Conservation (phyloP, 176 grass and related monocot species). For the Carex littledalei region DNA sequence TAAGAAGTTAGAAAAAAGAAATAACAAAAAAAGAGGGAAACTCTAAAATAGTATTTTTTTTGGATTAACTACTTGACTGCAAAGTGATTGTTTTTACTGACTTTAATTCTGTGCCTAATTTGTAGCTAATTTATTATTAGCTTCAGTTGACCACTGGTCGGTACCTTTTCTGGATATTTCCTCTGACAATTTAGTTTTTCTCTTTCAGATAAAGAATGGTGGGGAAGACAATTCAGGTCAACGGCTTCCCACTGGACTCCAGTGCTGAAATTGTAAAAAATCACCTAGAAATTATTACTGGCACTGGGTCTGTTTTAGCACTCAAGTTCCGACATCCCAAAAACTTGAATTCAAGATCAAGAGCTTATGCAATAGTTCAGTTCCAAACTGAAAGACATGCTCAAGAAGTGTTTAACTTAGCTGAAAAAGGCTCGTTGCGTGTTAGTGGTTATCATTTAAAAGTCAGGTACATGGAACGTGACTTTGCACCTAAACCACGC, state of each 20-base stretch:
- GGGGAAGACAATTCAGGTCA: slow-evolving; percentile 43
- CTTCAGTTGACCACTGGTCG: not conserved
- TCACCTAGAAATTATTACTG: slow-evolving; percentile 43
- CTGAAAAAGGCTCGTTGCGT: not conserved
- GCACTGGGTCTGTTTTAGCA: slow-evolving; percentile 43
- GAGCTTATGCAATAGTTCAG: slow-evolving; percentile 59
- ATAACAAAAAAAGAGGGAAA: not conserved
- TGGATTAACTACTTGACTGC: not conserved
- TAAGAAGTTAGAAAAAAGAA: not conserved
- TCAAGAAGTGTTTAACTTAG: slow-evolving; percentile 21
- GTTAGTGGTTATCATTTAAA: slow-evolving; percentile 33
- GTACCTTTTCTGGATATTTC: not conserved
- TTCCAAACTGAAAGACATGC: slow-evolving; percentile 39
- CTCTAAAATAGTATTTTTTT: not conserved
- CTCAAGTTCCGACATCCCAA: slow-evolving; percentile 65
- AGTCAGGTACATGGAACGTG: slow-evolving; percentile 27
- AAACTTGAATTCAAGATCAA: slow-evolving; percentile 39
- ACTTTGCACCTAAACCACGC: slow-evolving; percentile 70
- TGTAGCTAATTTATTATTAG: not conserved
- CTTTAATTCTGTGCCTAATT: not conserved
- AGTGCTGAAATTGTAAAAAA: slow-evolving; percentile 39
- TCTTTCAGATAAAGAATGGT: slow-evolving; percentile 36
- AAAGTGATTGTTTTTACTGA: not conserved
- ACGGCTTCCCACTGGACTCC: slow-evolving; percentile 39
- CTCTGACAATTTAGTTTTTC: not conserved